A percentile compares a stretch with the other conserved stretches of the same genome.
These are phyloP conservation scores for Fusarium devonianum DNA, from an alignment of 2,329 filamentous ascomycete species.

Conservation along the genomic window DNA sequence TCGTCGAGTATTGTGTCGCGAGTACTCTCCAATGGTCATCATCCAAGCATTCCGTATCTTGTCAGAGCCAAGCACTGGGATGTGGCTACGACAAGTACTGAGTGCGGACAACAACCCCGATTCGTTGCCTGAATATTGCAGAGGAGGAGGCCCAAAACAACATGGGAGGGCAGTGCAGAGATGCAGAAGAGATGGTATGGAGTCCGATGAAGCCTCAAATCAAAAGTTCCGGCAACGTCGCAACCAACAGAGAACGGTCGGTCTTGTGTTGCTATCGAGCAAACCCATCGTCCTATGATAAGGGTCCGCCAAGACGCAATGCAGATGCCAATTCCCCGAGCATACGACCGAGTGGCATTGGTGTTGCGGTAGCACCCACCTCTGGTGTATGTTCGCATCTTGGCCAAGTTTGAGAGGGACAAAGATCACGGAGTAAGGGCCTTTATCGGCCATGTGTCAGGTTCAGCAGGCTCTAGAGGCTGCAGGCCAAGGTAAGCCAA, in stretches of 20 bases:
- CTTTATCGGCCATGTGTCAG: no score
- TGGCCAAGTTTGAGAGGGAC: no score
- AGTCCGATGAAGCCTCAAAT: background rate
- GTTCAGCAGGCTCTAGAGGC: no score
- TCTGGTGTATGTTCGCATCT: conserved; percentile 17
- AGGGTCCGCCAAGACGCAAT: conserved; percentile 20
- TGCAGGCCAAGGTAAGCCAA: no score
- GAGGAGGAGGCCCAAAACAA: background rate
- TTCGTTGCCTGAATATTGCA: conserved; percentile 5
- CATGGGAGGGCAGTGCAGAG: background rate
- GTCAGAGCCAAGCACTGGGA: conserved; percentile 18
- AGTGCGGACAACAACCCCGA: conserved; percentile 10
- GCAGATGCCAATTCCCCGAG: conserved; percentile 22
- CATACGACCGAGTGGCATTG: conserved; percentile 5
- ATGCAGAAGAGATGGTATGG: background rate
- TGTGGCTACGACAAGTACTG: background rate
- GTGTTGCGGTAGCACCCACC: conserved; percentile 10
- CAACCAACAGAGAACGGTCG: conserved; percentile 3
- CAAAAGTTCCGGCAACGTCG: conserved; percentile 30
- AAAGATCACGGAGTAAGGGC: background rate
- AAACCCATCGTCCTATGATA: conserved; percentile 27
- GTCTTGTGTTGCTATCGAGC: conserved; percentile 8
- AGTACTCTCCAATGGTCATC: background rate
- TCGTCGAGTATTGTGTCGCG: no score
- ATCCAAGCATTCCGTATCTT: conserved; percentile 1